Conservation (phyloP, 257 asterid species). For the Solanum sparsipilum region DNA sequence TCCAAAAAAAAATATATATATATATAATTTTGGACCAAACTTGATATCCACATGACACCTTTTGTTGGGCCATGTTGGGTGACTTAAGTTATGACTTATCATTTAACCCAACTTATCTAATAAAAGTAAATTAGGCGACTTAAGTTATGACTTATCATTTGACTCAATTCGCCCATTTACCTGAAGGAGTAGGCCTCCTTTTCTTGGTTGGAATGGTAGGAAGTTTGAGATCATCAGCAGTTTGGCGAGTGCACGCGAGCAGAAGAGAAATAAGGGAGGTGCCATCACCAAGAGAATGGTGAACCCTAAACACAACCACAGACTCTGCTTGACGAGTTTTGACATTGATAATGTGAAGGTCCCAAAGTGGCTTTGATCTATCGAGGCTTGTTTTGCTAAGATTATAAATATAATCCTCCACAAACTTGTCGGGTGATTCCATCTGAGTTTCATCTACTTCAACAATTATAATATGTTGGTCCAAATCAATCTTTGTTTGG, state of each 20-base stretch:
- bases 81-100: neutral
- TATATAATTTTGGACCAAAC: too few species aligned
- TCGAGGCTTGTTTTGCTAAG: neutral
- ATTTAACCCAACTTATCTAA: neutral
- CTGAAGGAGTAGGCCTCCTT: neutral
- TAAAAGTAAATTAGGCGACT: too few species aligned
- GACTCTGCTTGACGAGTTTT: neutral
- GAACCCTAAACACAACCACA: neutral
- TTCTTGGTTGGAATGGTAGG: slow-evolving; percentile 9
- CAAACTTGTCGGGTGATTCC: neutral
- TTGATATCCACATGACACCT: neutral
- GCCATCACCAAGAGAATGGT: slow-evolving; percentile 12
- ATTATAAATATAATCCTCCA: neutral
- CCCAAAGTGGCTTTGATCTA: slow-evolving; percentile 4
- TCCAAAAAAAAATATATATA: neutral
- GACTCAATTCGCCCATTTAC: neutral
- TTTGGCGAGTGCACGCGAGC: slow-evolving; percentile 4
- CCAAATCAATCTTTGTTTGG: slow-evolving; percentile 16
- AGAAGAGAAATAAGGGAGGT: slow-evolving; percentile 4
- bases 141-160: too few species aligned
- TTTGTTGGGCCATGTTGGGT: neutral
- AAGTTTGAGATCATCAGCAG: neutral
- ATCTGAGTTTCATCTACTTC: neutral
- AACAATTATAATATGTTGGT: slow-evolving; percentile 12
- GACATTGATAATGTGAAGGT: neutral